Conservation (phyloP, 1,284 basidiomycete species). For the Cutaneotrichosporon mucoides region DNA sequence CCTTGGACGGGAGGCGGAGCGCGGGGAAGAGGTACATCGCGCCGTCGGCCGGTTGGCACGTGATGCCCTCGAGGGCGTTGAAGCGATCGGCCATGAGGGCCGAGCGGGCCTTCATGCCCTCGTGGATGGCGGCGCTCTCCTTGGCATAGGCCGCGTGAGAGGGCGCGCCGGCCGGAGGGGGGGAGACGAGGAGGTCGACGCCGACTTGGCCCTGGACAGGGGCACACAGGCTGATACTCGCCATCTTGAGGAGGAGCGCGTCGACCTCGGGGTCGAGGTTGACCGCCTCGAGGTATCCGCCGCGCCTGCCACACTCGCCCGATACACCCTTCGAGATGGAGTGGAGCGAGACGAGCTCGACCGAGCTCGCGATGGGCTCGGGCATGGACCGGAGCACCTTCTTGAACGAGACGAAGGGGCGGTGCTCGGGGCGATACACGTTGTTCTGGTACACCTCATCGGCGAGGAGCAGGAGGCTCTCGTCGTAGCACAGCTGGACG, state of each 20-base stretch:
- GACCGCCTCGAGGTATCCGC: conserved; percentile 82
- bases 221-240: conserved; percentile 76
- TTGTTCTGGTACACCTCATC: conserved; percentile 92
- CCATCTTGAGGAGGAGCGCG: conserved; percentile 85
- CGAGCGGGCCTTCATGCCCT: conserved; percentile 64
- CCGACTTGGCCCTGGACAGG: conserved; percentile 72
- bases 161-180: conserved; percentile 66
- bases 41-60: conserved; percentile 73
- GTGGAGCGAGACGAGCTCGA: conserved; percentile 84
- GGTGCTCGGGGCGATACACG: conserved; percentile 60
- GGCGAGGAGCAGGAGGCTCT: conserved; percentile 78
- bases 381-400: conserved; percentile 64
- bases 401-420: conserved; percentile 84
- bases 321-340: conserved; percentile 86
- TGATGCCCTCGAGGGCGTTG: conserved; percentile 69
- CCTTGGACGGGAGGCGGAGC: conserved; percentile 63
- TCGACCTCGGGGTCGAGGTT: conserved; percentile 69
- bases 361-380: conserved; percentile 38
- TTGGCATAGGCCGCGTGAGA: conserved; percentile 69
- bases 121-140: conserved; percentile 71
- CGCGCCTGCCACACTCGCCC: conserved; percentile 87
- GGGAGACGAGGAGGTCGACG: conserved; percentile 79
- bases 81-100: conserved; percentile 65
- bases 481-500: conserved; percentile 69
- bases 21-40: conserved; percentile 78